phyloP scores from a whole-genome alignment of 345 rosid species.

The Aegle marmelos region DNA sequence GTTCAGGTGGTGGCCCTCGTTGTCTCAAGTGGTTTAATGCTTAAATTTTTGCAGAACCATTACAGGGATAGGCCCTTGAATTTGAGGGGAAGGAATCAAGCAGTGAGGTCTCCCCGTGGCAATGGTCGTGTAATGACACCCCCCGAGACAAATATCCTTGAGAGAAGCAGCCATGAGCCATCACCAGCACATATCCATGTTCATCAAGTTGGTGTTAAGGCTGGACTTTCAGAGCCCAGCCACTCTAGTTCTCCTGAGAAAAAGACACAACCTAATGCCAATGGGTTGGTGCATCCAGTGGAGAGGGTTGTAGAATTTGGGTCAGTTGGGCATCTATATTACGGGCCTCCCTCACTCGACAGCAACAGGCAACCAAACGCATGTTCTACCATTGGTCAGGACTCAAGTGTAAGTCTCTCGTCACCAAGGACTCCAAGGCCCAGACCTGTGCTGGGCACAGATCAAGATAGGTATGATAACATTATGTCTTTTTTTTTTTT shows the following conservation, averaged over 20 bases:
- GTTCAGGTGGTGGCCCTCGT: conserved; percentile 13
- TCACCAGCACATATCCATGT: conserved; percentile 26
- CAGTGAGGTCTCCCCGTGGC: conserved; percentile 56
- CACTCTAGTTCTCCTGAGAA: conserved; percentile 39
- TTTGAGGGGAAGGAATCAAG: conserved; percentile 53
- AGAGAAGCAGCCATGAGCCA: conserved; percentile 42
- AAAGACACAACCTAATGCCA: conserved; percentile 29
- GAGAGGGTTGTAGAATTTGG: conserved; percentile 44
- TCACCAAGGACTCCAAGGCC: conserved; percentile 30
- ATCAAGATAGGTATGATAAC: conserved; percentile 51
- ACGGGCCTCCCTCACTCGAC: conserved; percentile 22
- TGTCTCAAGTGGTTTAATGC: conserved; percentile 16
- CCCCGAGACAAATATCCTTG: conserved; percentile 38
- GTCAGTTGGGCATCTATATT: conserved; percentile 34
- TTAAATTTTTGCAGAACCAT: conserved; percentile 62
- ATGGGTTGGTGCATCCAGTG: conserved; percentile 41
- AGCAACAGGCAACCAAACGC: conserved; percentile 27
- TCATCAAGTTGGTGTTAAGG: conserved; percentile 37
- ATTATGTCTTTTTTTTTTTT: neutral
- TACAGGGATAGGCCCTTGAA: conserved; percentile 52
- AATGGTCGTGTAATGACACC: conserved; percentile 36
- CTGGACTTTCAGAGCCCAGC: conserved; percentile 37
- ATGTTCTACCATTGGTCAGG: conserved; percentile 24
- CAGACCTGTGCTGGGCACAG: conserved; percentile 27
- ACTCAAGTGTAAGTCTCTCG: conserved; percentile 20